These are phyloP conservation scores for Cyclotella sp. DNA, from an alignment of 108 stramenopile species.

Conservation along the genomic window DNA sequence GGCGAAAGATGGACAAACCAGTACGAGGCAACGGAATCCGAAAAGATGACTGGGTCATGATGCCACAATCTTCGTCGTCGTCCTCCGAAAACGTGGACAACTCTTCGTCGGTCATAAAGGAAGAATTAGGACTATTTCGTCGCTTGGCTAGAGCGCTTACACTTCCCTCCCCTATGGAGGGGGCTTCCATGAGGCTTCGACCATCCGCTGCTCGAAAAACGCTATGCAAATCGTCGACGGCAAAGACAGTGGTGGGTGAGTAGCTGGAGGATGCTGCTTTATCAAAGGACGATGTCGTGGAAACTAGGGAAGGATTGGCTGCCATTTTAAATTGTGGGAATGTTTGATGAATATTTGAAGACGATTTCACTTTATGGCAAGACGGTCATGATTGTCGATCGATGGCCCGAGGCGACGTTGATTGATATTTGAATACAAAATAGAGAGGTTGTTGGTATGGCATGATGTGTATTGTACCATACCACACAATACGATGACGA, in stretches of 20 bases:
- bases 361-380: not conserved
- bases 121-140: constrained; percentile 9
- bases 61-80: constrained; percentile 17
- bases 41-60: not conserved
- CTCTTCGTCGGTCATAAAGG: constrained; percentile 35
- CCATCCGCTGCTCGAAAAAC: constrained; percentile 35
- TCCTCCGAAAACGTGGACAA: constrained; percentile 44
- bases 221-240: constrained; percentile 31
- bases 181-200: not conserved
- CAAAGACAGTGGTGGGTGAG: constrained; percentile 43
- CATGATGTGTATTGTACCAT: no score
- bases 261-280: constrained; percentile 11
- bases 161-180: not conserved
- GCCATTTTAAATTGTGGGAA: constrained; percentile 1
- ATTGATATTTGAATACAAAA: no score
- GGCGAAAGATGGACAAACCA: constrained; percentile 40
- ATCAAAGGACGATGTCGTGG: not conserved
- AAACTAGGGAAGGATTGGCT: not conserved
- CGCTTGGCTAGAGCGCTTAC: not conserved
- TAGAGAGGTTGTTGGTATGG: no score
- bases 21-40: constrained; percentile 1
- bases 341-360: not conserved
- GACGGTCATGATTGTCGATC: not conserved
- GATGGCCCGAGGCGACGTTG: no score
- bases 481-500: no score